Base-by-base conservation (phyloP, 2,329 filamentous ascomycete genomes). In the Calonectria pauciramosa region DNA sequence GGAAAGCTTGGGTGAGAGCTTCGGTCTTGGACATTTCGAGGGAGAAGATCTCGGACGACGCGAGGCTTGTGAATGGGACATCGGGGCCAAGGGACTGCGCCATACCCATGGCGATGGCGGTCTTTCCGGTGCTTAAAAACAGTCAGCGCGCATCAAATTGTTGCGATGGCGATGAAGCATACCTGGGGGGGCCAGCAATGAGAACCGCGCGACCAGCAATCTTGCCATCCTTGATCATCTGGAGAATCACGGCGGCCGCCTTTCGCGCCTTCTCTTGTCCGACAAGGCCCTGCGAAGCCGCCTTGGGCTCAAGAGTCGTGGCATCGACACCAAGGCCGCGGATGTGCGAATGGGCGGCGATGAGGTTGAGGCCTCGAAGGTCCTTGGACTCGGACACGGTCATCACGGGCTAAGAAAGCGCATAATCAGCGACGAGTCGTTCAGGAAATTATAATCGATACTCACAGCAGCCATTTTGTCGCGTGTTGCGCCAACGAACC, bases 1-100 rank as follows among this genome's bases (percentile, higher is more conserved):
- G 94, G 89, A 99, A 99, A n/a, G 97, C 96, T 86, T 99, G 97
- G 70, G 96, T 98, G 44, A 99, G 92, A 66, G 97, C 96, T 86
- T 99, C 97, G 47, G 97, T 99, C 89, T 99, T 99, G 81, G 96
- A 98, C 96, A 99, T 99, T 86, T 99, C 97, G 83, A 99, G 91
- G 32, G 96, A 98, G 88, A 98, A 99, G 82, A 99, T 98, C 86
- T 99, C 97, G 73, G 96, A 98, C 18, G 96, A 96, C 54, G 97
- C 95, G 77, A 99, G 93, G 87, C 96, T 96, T 28, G 97, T 99
- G 85, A 99, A 99, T 5, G 97, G 97, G 2, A 98, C 96, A 84
- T 99, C 97, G 64, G 96, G 87, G 59, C 96, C 97, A 68, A 99
- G 91, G 36, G 96, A 98, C 85, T 99, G 97, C 47, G 97, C 94